Evolutionary conservation across 192 early-diverging fungal species (phyloP).

Genomic region (Funneliformis mosseae): DNA sequence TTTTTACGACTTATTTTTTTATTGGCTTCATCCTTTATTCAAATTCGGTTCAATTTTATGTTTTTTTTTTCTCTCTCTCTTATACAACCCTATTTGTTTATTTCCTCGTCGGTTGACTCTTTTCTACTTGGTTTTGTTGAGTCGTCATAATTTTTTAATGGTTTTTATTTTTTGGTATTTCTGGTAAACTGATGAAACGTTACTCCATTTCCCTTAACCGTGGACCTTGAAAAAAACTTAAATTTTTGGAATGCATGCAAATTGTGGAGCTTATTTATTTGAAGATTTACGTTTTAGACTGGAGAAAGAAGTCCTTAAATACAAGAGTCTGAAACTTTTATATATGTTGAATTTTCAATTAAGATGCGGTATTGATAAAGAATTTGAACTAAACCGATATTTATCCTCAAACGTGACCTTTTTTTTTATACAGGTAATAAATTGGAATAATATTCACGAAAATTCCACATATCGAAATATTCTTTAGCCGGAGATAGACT

Average conservation of each 20-base stretch:
- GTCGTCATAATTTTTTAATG: not conserved
- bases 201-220: not conserved
- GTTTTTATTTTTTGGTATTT: not conserved
- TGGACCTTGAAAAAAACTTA: not conserved
- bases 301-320: not conserved
- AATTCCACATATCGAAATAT: not conserved
- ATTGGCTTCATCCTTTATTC: constrained; percentile 1
- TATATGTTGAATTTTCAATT: not conserved
- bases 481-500: not conserved
- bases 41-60: not conserved
- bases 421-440: not conserved
- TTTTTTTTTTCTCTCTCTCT: not conserved
- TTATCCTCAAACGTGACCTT: not conserved
- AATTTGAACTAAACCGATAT: not conserved
- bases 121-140: not conserved
- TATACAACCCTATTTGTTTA: not conserved
- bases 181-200: constrained; percentile 1
- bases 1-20: constrained; percentile 9
- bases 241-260: not conserved
- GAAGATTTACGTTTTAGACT: not conserved
- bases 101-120: not conserved
- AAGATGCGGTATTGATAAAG: not conserved
- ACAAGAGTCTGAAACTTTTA: not conserved
- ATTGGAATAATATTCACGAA: not conserved
- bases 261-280: not conserved